Evolutionary conservation across 371 early-diverging fungal species (phyloP).

Genomic region (Antonospora locustae): DNA sequence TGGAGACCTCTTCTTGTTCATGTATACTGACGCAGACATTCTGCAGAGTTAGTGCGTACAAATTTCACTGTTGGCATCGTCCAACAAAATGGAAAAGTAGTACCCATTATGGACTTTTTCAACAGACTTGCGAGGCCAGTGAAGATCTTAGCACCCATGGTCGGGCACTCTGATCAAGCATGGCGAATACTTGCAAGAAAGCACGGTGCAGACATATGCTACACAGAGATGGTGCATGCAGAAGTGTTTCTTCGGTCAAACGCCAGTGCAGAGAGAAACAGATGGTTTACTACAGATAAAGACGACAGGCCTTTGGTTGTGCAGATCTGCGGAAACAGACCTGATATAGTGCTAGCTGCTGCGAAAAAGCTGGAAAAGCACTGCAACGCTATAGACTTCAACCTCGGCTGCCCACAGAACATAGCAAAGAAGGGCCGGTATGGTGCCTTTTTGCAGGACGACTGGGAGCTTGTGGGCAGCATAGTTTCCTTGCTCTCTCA

Average conservation of each 20-base stretch:
- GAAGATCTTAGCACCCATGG: constrained; percentile 81
- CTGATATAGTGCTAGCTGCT: constrained; percentile 66
- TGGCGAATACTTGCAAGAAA: constrained; percentile 76
- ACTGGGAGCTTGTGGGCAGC: constrained; percentile 64
- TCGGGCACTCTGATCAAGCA: constrained; percentile 78
- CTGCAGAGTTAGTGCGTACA: no score
- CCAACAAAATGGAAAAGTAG: no score
- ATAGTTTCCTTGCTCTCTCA: constrained; percentile 61
- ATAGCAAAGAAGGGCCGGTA: constrained; percentile 83
- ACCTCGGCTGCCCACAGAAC: constrained; percentile 87
- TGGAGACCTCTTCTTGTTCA: no score
- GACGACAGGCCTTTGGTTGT: constrained; percentile 73
- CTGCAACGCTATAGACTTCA: constrained; percentile 86
- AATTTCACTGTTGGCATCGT: no score
- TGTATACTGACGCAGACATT: no score
- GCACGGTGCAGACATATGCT: constrained; percentile 78
- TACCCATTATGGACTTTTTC: background rate
- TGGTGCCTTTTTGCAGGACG: constrained; percentile 76
- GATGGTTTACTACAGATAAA: constrained; percentile 58
- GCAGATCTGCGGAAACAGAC: constrained; percentile 95
- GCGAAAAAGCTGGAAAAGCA: constrained; percentile 60
- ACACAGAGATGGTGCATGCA: constrained; percentile 97
- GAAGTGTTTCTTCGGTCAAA: constrained; percentile 61
- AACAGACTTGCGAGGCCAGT: constrained; percentile 41
- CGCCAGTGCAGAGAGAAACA: constrained; percentile 26